Evolutionary conservation across 2,329 filamentous ascomycete genomes (phyloP).

Genomic region (Cladophialophora psammophila): DNA sequence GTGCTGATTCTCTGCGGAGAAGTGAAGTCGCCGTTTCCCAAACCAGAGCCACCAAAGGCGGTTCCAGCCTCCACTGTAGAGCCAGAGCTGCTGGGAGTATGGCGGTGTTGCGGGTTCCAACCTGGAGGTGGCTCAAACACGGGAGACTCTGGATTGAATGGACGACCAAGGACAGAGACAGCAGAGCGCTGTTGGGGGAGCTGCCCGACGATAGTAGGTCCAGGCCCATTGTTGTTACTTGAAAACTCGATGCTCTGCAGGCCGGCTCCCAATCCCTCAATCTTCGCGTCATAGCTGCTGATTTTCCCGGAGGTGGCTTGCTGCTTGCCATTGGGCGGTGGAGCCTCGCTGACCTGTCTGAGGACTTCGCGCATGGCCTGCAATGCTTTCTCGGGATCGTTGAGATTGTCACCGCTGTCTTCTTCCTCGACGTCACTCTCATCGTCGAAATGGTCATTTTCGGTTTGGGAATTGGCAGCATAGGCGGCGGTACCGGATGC

Average conservation of each 20-base stretch:
- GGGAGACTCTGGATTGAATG: conserved; percentile 6
- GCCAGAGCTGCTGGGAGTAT: conserved; percentile 1
- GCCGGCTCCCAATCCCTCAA: conserved; percentile 7
- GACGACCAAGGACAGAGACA: background rate
- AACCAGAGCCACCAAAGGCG: conserved; percentile 16
- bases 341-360: conserved; percentile 2
- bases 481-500: background rate
- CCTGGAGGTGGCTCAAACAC: conserved; percentile 2
- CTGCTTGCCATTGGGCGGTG: background rate
- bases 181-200: background rate
- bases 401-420: conserved; percentile 9
- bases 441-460: background rate
- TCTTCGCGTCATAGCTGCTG: background rate
- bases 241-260: background rate
- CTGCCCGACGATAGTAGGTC: background rate
- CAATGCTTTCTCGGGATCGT: conserved; percentile 13
- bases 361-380: conserved; percentile 10
- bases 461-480: background rate
- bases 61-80: conserved; percentile 4
- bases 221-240: background rate
- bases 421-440: conserved; percentile 6
- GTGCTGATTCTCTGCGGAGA: conserved; percentile 28
- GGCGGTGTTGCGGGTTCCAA: background rate
- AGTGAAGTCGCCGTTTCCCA: conserved; percentile 29
- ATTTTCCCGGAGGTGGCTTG: background rate